Base-by-base conservation (phyloP, 495 filamentous ascomycete genomes). In the Echria macrotheca region DNA sequence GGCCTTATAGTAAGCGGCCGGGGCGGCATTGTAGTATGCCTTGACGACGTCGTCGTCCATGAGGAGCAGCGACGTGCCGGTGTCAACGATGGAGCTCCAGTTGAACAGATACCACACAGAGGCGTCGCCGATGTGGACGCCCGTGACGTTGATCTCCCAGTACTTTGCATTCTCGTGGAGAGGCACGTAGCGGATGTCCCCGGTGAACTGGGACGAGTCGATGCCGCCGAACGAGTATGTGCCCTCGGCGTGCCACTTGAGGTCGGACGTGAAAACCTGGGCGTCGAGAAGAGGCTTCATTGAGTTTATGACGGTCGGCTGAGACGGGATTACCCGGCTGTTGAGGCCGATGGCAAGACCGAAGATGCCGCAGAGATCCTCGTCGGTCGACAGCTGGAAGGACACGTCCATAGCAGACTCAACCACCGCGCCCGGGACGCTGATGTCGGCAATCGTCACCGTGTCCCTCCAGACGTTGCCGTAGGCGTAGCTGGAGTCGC, bases 211-310 rank as follows among this genome's bases (percentile, higher is more conserved):
- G 10, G 66, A 70, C 37, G 80, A 53, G 59, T 88, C 82, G 59
- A 90, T 80, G 57, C 71, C 83, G n/a, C 86, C 87, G 53, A 90
- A 90, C 23, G 82, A 85, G 66, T 85, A 90, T 61, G 81, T 82
- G 36, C 81, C 77, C 46, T 80, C 75, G 26, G 77, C 72, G 72
- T 76, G 82, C 41, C 73, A 80, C 40, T 77, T 76, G 19, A 90
- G 69, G 54, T 89, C 82, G 46, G 73, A 80, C 0, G 85, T 86
- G 69, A 89, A 89, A 11, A 90, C 59, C 38, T 79, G 70, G 11
- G 59, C 6, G 17, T 54, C 49, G 29, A 75, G 54, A 6, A 56
- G 54, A 36, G 83, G 72, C 11, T 67, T 53, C 44, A 87, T 79
- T 69, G 82, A 78, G 61, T 84, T 81, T 52, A 86, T 71, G n/a